Evolutionary conservation across 1,139 yeast genomes (phyloP).

Genomic region (Yamadazyma buinensis): DNA sequence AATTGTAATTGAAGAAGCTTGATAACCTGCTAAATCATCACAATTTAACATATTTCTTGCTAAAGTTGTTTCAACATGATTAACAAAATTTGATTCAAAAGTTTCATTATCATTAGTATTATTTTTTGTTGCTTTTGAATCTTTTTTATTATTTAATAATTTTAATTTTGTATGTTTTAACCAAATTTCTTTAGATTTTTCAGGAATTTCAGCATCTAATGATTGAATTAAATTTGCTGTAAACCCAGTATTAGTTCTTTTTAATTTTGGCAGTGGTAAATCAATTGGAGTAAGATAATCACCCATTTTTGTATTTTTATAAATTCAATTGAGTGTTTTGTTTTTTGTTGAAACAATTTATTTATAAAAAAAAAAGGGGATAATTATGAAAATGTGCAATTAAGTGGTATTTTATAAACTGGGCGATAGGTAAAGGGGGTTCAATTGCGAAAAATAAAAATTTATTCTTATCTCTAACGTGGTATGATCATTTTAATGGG

Average conservation of each 20-base stretch:
- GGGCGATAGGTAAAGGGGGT: no score
- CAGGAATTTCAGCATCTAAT: slow-evolving; percentile 78
- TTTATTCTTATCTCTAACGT: no score
- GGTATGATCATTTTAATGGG: no score
- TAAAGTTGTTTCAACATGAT: slow-evolving; percentile 84
- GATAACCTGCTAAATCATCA: slow-evolving; percentile 89
- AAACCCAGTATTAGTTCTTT: slow-evolving; percentile 84
- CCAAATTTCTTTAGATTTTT: slow-evolving; percentile 76
- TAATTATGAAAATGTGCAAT: no score
- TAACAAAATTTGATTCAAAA: slow-evolving; percentile 71
- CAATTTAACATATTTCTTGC: slow-evolving; percentile 91
- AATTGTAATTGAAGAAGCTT: slow-evolving; percentile 76
- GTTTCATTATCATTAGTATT: slow-evolving; percentile 33
- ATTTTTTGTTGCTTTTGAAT: slow-evolving; percentile 6
- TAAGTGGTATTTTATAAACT: no score
- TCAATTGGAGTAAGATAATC: slow-evolving; percentile 41
- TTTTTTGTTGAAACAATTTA: no score
- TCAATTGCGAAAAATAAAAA: no score
- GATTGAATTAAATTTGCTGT: slow-evolving; percentile 86
- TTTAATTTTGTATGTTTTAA: slow-evolving; percentile 49
- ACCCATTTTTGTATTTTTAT: no score
- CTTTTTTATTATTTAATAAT: slow-evolving; percentile 20
- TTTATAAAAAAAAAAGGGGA: no score
- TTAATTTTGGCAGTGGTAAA: slow-evolving; percentile 42
- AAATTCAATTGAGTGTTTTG: no score